Percentiles rank a stretch among this genome's conserved stretches.
phyloP scores from a whole-genome alignment of 164 flowering plant species.

The Aristolochia contorta region DNA sequence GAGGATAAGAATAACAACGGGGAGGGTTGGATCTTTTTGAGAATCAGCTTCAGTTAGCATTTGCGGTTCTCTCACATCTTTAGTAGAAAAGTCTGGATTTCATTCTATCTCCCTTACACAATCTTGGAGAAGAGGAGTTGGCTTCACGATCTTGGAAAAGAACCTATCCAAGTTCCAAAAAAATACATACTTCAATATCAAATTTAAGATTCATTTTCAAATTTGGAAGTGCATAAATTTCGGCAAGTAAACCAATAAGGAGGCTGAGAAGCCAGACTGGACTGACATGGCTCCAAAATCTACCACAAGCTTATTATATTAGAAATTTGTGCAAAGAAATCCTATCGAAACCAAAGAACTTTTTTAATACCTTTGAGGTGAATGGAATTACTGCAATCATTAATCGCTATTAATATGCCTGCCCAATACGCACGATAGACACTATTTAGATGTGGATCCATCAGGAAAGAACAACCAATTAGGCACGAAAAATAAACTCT shows the following conservation, averaged over 20 bases:
- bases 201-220: constrained; percentile 96
- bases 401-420: constrained; percentile 94
- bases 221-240: constrained; percentile 91
- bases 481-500: too few relatives aligned
- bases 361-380: constrained; percentile 76
- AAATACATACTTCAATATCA: constrained; percentile 74
- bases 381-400: constrained; percentile 99
- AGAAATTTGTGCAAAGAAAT: background rate
- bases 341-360: constrained; percentile 1
- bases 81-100: constrained; percentile 94
- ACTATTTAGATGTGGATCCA: background rate
- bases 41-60: constrained; percentile 58
- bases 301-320: constrained; percentile 16
- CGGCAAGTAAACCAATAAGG: constrained; percentile 88
- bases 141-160: constrained; percentile 72
- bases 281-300: constrained; percentile 85
- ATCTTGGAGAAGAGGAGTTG: constrained; percentile 78
- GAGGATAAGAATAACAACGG: constrained; percentile 8
- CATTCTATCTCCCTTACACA: constrained; percentile 78
- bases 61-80: constrained; percentile 66
- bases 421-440: background rate
- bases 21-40: constrained; percentile 29
- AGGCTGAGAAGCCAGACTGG: constrained; percentile 83
- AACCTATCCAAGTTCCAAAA: constrained; percentile 34
- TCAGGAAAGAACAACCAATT: background rate